A percentile compares a stretch with the other conserved stretches of the same genome.
These are phyloP conservation scores for Sarocladium strictum DNA, from an alignment of 2,329 filamentous ascomycete species.

Conservation along the genomic window DNA sequence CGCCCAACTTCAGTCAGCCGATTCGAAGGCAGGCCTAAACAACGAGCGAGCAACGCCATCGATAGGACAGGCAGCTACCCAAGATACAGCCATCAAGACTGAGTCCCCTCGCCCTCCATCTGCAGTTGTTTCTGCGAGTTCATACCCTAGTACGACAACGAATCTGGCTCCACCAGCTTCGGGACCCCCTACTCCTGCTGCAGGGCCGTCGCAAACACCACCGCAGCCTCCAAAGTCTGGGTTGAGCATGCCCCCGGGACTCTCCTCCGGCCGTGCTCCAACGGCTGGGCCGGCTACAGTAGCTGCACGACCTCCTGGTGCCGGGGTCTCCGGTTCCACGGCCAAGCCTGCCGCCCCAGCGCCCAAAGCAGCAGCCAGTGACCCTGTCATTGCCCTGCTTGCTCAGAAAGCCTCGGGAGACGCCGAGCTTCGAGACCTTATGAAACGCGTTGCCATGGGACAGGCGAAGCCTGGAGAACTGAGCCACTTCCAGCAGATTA, in stretches of 20 bases:
- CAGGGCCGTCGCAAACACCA: conserved; percentile 16
- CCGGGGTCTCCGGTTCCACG: not conserved
- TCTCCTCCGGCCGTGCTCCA: conserved; percentile 7
- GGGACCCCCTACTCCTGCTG: not conserved
- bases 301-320: not conserved
- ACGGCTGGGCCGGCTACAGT: conserved; percentile 1
- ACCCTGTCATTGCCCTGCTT: conserved; percentile 75
- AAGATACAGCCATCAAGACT: not conserved
- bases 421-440: conserved; percentile 65
- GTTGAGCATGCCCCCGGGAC: conserved; percentile 2
- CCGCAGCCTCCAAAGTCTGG: conserved; percentile 18
- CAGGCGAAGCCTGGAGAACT: conserved; percentile 66
- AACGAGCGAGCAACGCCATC: not conserved
- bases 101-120: conserved; percentile 6
- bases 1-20: conserved; percentile 1
- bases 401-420: conserved; percentile 71
- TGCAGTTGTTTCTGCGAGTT: not conserved
- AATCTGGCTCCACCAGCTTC: not conserved
- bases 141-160: not conserved
- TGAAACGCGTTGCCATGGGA: conserved; percentile 77
- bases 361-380: conserved; percentile 33
- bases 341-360: conserved; percentile 12
- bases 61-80: not conserved
- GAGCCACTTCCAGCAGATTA: conserved; percentile 71
- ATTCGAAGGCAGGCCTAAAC: not conserved